Evolutionary conservation across 352 stramenopile species (phyloP).

Genomic region (Phytopythium cucurbitacearum): DNA sequence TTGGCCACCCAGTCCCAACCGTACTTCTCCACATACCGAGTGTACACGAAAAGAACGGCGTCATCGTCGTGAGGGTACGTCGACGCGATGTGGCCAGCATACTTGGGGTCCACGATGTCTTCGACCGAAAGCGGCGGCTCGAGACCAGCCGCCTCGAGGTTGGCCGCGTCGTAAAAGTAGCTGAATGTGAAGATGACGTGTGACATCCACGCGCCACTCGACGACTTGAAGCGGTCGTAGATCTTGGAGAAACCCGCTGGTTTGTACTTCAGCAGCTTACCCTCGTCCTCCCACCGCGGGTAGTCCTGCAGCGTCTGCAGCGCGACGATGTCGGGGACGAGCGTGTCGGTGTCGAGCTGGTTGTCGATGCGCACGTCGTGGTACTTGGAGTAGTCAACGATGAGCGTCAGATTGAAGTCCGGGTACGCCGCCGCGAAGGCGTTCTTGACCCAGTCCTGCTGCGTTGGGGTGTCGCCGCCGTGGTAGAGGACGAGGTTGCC

Average conservation of each 20-base stretch:
- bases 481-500: constrained; percentile 46
- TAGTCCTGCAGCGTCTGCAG: constrained; percentile 58
- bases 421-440: constrained; percentile 31
- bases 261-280: constrained; percentile 50
- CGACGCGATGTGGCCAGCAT: constrained; percentile 32
- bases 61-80: constrained; percentile 50
- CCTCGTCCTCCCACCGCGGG: constrained; percentile 33
- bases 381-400: constrained; percentile 57
- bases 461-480: constrained; percentile 25
- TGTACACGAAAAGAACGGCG: constrained; percentile 42
- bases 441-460: constrained; percentile 18
- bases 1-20: constrained; percentile 21
- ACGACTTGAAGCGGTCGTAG: constrained; percentile 38
- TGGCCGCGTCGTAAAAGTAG: constrained; percentile 29
- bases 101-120: constrained; percentile 31
- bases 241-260: constrained; percentile 46
- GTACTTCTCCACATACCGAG: constrained; percentile 36
- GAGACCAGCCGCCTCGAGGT: constrained; percentile 3
- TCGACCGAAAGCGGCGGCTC: constrained; percentile 14
- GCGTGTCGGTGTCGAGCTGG: constrained; percentile 35
- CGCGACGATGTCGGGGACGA: constrained; percentile 37
- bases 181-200: constrained; percentile 40
- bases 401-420: constrained; percentile 54
- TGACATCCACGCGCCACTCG: constrained; percentile 26
- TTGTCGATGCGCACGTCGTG: constrained; percentile 63